phyloP scores from a whole-genome alignment of 768 basidiomycete species.

The Myochromella boudieri region DNA sequence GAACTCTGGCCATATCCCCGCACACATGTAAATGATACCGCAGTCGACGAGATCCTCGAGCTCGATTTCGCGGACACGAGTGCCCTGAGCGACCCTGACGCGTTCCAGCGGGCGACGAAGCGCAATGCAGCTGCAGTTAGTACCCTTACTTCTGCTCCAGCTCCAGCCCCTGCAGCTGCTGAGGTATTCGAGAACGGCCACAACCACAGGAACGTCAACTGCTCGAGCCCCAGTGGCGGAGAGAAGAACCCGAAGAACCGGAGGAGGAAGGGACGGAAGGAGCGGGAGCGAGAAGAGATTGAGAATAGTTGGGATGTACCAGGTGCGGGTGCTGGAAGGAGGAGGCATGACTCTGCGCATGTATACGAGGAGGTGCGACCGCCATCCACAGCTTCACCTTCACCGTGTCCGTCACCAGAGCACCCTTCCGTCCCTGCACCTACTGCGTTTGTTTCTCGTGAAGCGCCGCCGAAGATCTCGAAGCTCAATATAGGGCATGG shows the following conservation, averaged over 20 bases:
- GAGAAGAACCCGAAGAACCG: constrained; percentile 18
- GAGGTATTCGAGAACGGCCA: too few relatives aligned
- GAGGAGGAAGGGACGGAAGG: constrained; percentile 28
- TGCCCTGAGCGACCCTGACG: constrained; percentile 65
- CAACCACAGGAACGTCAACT: too few relatives aligned
- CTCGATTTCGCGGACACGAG: constrained; percentile 76
- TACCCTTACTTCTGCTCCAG: too few relatives aligned
- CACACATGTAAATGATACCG: constrained; percentile 31
- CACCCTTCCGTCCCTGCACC: too few relatives aligned
- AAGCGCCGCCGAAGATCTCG: too few relatives aligned
- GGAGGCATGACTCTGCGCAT: constrained; percentile 2
- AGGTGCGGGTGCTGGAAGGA: constrained; percentile 12
- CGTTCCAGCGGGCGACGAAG: constrained; percentile 39
- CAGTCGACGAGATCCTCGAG: constrained; percentile 67
- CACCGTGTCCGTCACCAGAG: constrained; percentile 11
- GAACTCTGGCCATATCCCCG: constrained; percentile 74
- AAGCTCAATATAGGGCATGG: too few relatives aligned
- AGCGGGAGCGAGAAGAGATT: constrained; percentile 44
- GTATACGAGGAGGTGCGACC: constrained; percentile 9
- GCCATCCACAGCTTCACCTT: constrained; percentile 14
- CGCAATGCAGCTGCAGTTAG: too few relatives aligned
- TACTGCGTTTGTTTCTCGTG: too few relatives aligned
- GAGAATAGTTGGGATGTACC: constrained; percentile 67
- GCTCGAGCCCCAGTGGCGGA: constrained; percentile 2
- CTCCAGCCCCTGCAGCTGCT: too few relatives aligned